A percentile compares a stretch with the other conserved stretches of the same genome.
Evolutionary conservation across 2,329 filamentous ascomycete species (phyloP).

Genomic region (Coniella vitis): DNA sequence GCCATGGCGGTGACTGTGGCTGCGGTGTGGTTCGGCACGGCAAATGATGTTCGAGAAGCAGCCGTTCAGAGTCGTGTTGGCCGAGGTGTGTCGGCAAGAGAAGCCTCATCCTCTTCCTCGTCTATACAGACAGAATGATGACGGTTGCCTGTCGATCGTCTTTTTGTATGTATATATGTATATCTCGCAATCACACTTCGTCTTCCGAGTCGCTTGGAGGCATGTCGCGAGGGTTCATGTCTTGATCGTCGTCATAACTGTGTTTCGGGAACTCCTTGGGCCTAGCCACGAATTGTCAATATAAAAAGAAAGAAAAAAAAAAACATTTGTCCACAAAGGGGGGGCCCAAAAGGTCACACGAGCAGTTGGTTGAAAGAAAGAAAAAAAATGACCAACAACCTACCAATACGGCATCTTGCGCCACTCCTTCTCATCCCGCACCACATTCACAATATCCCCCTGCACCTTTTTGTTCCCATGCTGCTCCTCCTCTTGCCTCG

Average conservation of each 20-base stretch:
- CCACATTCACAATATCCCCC: conserved; percentile 89
- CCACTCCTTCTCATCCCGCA: conserved; percentile 87
- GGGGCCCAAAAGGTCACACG: no score
- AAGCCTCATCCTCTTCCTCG: background rate
- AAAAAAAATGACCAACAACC: conserved; percentile 23
- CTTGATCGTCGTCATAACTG: conserved; percentile 57
- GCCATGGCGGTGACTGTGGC: conserved; percentile 61
- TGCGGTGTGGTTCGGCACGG: conserved; percentile 53
- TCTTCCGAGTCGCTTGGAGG: conserved; percentile 76
- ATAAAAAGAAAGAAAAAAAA: background rate
- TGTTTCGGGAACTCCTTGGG: conserved; percentile 71
- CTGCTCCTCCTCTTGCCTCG: conserved; percentile 43
- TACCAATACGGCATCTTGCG: conserved; percentile 85
- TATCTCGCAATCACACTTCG: conserved; percentile 34
- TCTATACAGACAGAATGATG: background rate
- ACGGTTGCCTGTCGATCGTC: background rate
- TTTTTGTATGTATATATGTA: background rate
- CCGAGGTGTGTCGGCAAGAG: no score
- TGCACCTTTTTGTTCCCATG: conserved; percentile 64
- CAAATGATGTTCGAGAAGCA: conserved; percentile 26
- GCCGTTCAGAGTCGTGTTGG: no score
- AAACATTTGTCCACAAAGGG: background rate
- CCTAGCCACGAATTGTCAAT: conserved; percentile 39
- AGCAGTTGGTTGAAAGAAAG: no score
- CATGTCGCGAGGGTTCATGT: conserved; percentile 78